Evolutionary conservation across 116 monocot species (phyloP).

Genomic region (Phalaenopsis hybrid): DNA sequence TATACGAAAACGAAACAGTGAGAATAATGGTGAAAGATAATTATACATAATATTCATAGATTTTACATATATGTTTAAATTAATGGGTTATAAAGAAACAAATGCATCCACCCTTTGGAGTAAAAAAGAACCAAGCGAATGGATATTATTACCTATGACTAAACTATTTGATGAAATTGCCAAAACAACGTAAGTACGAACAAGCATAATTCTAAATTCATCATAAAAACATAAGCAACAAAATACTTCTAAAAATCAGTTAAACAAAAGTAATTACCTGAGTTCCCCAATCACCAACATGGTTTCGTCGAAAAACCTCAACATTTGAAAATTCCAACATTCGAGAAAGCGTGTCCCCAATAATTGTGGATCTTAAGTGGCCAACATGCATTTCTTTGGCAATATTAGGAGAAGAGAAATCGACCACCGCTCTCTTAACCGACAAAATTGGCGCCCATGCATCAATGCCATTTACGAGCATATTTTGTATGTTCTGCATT

Average conservation of each 20-base stretch:
- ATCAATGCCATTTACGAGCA: constrained; percentile 72
- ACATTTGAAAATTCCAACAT: constrained; percentile 96
- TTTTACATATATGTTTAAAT: not conserved
- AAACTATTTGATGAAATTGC: not conserved
- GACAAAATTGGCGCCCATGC: constrained; percentile 77
- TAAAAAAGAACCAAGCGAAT: not conserved
- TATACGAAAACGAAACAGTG: not conserved
- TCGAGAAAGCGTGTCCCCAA: constrained; percentile 83
- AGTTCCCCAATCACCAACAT: constrained; percentile 97
- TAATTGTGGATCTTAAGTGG: constrained; percentile 89
- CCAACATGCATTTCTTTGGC: constrained; percentile 99
- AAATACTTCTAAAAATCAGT: not conserved
- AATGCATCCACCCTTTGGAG: not conserved
- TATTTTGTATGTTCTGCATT: constrained; percentile 64
- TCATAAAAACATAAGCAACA: not conserved
- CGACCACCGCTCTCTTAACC: constrained; percentile 66
- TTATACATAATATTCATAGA: not conserved
- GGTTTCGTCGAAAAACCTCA: constrained; percentile 84
- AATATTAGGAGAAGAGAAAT: constrained; percentile 97
- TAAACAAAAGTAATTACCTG: constrained; percentile 42
- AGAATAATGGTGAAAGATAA: not conserved
- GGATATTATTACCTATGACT: not conserved
- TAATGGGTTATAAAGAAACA: not conserved
- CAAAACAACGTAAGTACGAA: not conserved
- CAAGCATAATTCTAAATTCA: not conserved